Evolutionary conservation across 371 early-diverging fungal species (phyloP).

Genomic region (Actinomortierella ambigua): DNA sequence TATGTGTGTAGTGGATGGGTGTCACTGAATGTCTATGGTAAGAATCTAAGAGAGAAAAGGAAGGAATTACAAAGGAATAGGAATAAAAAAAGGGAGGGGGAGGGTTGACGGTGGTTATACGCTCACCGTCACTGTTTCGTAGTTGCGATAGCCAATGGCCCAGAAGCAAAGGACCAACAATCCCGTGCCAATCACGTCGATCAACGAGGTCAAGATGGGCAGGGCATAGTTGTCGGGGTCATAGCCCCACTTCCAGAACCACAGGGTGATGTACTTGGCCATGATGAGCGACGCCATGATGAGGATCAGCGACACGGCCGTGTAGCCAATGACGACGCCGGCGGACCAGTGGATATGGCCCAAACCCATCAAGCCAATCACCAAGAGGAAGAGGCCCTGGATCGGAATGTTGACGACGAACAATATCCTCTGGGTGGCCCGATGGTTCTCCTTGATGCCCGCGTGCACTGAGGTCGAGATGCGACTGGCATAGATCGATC

Average conservation of each 20-base stretch:
- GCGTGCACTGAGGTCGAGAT: constrained; percentile 80
- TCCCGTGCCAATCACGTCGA: constrained; percentile 65
- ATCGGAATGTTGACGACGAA: constrained; percentile 75
- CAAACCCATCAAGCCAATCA: constrained; percentile 61
- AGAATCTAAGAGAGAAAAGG: background rate
- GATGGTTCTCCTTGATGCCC: constrained; percentile 56
- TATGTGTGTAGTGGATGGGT: background rate
- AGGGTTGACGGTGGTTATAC: background rate
- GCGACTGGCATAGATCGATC: constrained; percentile 82
- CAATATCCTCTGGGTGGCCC: constrained; percentile 60
- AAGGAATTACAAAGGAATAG: background rate
- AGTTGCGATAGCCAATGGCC: constrained; percentile 31
- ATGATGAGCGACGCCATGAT: constrained; percentile 52
- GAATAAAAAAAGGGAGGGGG: background rate
- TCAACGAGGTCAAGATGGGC: constrained; percentile 71
- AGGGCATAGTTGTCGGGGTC: constrained; percentile 89
- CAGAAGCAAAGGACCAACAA: constrained; percentile 58
- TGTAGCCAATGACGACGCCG: constrained; percentile 43
- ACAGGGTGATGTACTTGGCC: constrained; percentile 60
- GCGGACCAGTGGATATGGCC: constrained; percentile 50
- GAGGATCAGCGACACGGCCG: constrained; percentile 45
- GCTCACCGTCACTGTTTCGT: background rate
- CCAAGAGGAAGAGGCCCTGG: constrained; percentile 67
- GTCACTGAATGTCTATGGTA: background rate
- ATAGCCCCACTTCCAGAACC: constrained; percentile 72